These are phyloP conservation scores for Dendrostoma leiphaemia DNA, from an alignment of 2,329 filamentous ascomycete genomes.

Conservation along the genomic window DNA sequence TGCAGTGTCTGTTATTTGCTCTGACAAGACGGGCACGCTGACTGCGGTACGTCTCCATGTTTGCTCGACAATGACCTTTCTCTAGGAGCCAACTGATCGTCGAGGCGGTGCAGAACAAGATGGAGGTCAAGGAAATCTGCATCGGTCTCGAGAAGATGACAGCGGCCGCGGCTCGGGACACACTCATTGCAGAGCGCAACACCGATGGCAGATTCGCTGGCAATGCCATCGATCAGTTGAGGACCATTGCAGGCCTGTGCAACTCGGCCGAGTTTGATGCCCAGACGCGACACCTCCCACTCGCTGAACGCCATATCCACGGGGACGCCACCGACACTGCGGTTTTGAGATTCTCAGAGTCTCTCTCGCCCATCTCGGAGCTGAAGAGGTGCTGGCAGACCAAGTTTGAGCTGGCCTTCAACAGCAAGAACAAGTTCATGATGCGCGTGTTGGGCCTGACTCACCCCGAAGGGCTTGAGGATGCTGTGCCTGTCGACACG, in stretches of 20 bases:
- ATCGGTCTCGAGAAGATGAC: constrained; percentile 51
- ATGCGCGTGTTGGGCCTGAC: constrained; percentile 57
- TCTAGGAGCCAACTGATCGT: background rate
- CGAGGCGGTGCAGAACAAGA: constrained; percentile 54
- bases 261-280: constrained; percentile 76
- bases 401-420: constrained; percentile 69
- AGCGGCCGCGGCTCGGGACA: constrained; percentile 48
- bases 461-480: constrained; percentile 33
- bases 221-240: constrained; percentile 55
- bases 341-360: constrained; percentile 69
- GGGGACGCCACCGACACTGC: constrained; percentile 78
- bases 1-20: constrained; percentile 70
- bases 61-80: background rate
- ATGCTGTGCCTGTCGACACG: constrained; percentile 37
- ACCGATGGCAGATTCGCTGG: constrained; percentile 26
- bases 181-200: constrained; percentile 27
- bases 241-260: constrained; percentile 63
- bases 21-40: constrained; percentile 73
- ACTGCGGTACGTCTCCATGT: constrained; percentile 44
- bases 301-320: constrained; percentile 63
- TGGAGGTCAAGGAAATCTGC: constrained; percentile 69
- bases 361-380: constrained; percentile 57
- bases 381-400: constrained; percentile 63
- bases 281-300: constrained; percentile 55
- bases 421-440: constrained; percentile 85